These are phyloP conservation scores for Knufia fluminis DNA, from an alignment of 2,329 filamentous ascomycete species.

Conservation along the genomic window DNA sequence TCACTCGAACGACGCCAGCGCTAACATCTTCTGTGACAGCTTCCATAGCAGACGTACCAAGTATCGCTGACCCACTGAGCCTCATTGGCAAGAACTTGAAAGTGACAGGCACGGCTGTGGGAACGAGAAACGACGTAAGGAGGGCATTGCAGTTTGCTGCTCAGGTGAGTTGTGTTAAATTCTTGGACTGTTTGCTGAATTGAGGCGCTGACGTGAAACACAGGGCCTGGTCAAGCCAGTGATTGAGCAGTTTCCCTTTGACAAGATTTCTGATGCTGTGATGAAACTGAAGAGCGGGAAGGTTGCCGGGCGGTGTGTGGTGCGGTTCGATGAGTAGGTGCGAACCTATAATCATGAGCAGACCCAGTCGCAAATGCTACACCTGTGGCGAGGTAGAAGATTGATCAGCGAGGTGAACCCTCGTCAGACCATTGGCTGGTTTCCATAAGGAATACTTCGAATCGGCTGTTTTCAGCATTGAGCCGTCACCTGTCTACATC, in stretches of 20 bases:
- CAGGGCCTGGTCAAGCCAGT: conserved; percentile 43
- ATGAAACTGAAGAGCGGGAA: conserved; percentile 42
- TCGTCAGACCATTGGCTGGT: too few relatives aligned
- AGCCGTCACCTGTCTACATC: too few relatives aligned
- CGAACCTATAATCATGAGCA: too few relatives aligned
- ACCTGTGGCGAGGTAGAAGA: too few relatives aligned
- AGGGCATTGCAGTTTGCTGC: conserved; percentile 22
- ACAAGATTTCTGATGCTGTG: conserved; percentile 42
- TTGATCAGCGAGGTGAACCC: too few relatives aligned
- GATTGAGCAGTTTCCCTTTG: conserved; percentile 40
- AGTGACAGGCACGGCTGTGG: conserved; percentile 19
- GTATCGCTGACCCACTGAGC: conserved; percentile 10
- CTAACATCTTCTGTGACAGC: neutral
- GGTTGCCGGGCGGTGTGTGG: conserved; percentile 44
- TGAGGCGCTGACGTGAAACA: conserved; percentile 37
- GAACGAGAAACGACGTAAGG: conserved; percentile 18
- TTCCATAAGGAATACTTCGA: too few relatives aligned
- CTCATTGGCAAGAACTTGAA: conserved; percentile 14
- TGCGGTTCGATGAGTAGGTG: conserved; percentile 40
- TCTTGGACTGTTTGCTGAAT: conserved; percentile 16
- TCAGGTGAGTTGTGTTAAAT: conserved; percentile 27
- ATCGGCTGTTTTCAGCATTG: too few relatives aligned
- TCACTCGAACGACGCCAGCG: neutral
- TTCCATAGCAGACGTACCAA: conserved; percentile 8
- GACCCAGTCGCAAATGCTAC: too few relatives aligned